These are phyloP conservation scores for Fragosphaeria purpurea DNA, from an alignment of 2,329 filamentous ascomycete species.

Conservation along the genomic window DNA sequence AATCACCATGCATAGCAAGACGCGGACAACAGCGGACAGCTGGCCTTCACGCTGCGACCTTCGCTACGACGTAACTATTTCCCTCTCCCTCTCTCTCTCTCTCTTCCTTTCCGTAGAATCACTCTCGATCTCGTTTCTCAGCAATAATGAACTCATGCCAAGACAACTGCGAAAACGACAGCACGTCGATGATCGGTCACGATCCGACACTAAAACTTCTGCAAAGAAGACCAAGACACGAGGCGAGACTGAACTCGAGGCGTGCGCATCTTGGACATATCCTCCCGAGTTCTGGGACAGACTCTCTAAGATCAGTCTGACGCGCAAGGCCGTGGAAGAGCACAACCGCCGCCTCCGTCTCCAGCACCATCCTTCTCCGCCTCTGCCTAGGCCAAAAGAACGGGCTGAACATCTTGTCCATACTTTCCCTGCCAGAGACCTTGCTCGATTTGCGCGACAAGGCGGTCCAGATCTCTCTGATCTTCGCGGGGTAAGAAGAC, in stretches of 20 bases:
- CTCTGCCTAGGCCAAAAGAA: background rate
- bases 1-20: too few species aligned
- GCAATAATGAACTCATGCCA: constrained; percentile 1
- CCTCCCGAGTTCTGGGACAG: background rate
- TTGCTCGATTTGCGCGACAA: constrained; percentile 17
- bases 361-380: background rate
- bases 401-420: background rate
- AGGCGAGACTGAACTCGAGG: too few species aligned
- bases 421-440: background rate
- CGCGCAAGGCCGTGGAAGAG: constrained; percentile 9
- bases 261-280: too few species aligned
- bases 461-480: constrained; percentile 17
- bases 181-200: constrained; percentile 3
- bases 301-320: constrained; percentile 7
- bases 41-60: too few species aligned
- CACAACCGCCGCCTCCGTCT: constrained; percentile 3
- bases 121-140: background rate
- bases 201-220: background rate
- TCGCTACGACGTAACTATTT: too few species aligned
- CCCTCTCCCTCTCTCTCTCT: background rate
- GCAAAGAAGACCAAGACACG: constrained; percentile 1
- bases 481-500: background rate
- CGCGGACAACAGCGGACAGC: too few species aligned
- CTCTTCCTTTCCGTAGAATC: background rate
- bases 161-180: constrained; percentile 5